Evolutionary conservation across 306 rosid species (phyloP).

Genomic region (Rubus idaeus): DNA sequence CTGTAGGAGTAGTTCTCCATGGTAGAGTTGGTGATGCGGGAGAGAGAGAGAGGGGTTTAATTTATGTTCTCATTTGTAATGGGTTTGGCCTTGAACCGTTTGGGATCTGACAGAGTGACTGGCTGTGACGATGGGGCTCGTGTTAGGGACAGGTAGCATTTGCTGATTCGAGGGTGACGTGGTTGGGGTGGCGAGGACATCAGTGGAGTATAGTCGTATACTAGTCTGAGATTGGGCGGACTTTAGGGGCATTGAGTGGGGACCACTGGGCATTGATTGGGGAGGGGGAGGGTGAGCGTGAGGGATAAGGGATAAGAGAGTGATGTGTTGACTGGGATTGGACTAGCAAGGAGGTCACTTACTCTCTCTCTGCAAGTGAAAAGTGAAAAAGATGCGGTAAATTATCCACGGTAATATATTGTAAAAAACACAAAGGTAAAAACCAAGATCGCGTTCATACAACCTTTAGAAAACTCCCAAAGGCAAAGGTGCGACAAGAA

Average conservation of each 20-base stretch:
- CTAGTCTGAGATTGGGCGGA: not conserved
- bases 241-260: not conserved
- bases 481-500: too few relatives aligned
- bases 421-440: not conserved
- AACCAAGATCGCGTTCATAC: too few relatives aligned
- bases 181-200: not conserved
- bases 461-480: too few relatives aligned
- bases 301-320: constrained; percentile 33
- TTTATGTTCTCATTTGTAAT: too few relatives aligned
- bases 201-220: not conserved
- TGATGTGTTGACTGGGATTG: constrained; percentile 32
- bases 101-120: not conserved
- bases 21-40: not conserved
- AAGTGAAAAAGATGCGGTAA: not conserved
- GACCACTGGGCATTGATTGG: not conserved
- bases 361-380: not conserved
- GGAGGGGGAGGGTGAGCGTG: not conserved
- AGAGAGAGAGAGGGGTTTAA: not conserved
- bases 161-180: not conserved
- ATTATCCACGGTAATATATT: not conserved
- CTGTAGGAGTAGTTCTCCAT: constrained; percentile 76
- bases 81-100: not conserved
- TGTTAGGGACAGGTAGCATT: not conserved
- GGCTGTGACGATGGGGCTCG: not conserved
- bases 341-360: not conserved